Conservation (phyloP, 2,329 filamentous ascomycete species). For the Clarireedia homoeocarpa region DNA sequence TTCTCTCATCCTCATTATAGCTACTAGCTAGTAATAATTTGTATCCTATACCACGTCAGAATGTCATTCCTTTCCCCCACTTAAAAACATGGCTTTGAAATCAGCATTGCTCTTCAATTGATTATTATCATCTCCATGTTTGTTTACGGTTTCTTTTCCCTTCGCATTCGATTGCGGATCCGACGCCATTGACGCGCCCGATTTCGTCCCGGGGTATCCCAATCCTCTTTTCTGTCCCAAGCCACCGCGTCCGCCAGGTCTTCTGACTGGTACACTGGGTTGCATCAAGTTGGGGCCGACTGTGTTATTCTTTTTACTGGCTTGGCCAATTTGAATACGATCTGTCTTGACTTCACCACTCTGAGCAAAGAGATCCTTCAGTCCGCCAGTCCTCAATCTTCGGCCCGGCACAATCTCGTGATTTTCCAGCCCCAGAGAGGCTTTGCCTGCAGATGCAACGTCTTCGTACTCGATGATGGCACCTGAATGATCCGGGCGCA, state of each 20-base stretch:
- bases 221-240: constrained; percentile 30
- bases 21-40: not conserved
- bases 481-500: constrained; percentile 75
- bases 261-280: constrained; percentile 25
- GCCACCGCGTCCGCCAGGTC: constrained; percentile 32
- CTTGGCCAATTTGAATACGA: constrained; percentile 31
- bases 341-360: constrained; percentile 40
- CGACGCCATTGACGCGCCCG: not conserved
- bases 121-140: constrained; percentile 18
- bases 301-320: constrained; percentile 18
- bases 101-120: constrained; percentile 47
- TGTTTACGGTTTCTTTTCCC: constrained; percentile 11
- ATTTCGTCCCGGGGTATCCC: constrained; percentile 22
- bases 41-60: not conserved
- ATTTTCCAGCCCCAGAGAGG: constrained; percentile 51
- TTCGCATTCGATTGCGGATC: constrained; percentile 12
- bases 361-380: constrained; percentile 46
- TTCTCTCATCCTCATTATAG: not conserved
- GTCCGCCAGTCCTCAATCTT: constrained; percentile 46
- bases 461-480: constrained; percentile 78
- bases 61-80: constrained; percentile 17
- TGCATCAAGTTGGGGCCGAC: constrained; percentile 19
- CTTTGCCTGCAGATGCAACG: constrained; percentile 60
- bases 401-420: constrained; percentile 43
- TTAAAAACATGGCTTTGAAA: constrained; percentile 41